Percentiles rank a stretch among this genome's conserved stretches.
These are phyloP conservation scores for Tranzscheliella williamsii DNA, from an alignment of 1,284 basidiomycete species.

Conservation along the genomic window DNA sequence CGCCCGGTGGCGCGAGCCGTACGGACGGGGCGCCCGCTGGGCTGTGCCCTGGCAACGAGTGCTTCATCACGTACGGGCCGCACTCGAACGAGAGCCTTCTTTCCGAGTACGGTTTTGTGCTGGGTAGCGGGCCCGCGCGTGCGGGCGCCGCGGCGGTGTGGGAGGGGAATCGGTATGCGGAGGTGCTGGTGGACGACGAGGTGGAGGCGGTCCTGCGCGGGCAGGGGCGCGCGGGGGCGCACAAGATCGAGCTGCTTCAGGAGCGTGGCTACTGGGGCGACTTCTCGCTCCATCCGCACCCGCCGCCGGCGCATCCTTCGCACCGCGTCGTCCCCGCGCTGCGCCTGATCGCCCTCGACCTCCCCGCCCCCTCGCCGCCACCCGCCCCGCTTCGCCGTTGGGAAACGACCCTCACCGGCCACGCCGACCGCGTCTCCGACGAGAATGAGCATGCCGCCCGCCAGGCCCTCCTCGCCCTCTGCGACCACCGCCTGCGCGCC, in stretches of 20 bases:
- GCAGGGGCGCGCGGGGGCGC: constrained; percentile 20
- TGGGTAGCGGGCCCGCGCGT: constrained; percentile 3
- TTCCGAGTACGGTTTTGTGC: constrained; percentile 53
- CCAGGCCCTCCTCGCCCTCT: constrained; percentile 3
- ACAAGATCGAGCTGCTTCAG: constrained; percentile 44
- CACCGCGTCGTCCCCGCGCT: constrained; percentile 50
- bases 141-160: constrained; percentile 6
- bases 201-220: constrained; percentile 14
- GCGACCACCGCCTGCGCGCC: constrained; percentile 1
- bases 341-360: constrained; percentile 33
- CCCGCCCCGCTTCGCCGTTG: constrained; percentile 20
- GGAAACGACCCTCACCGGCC: constrained; percentile 39
- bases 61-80: constrained; percentile 54
- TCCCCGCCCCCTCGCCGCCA: too few relatives aligned
- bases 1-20: constrained; percentile 11
- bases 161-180: constrained; percentile 41
- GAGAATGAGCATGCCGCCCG: constrained; percentile 33
- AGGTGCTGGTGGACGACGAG: constrained; percentile 38
- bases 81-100: constrained; percentile 49
- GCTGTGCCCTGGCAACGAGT: constrained; percentile 33
- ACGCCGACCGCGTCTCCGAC: constrained; percentile 16
- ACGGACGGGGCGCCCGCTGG: background rate
- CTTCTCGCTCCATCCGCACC: constrained; percentile 48
- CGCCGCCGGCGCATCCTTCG: constrained; percentile 51
- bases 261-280: constrained; percentile 53